phyloP scores from a whole-genome alignment of 306 rosid genomes.

The Rosa rugosa region DNA sequence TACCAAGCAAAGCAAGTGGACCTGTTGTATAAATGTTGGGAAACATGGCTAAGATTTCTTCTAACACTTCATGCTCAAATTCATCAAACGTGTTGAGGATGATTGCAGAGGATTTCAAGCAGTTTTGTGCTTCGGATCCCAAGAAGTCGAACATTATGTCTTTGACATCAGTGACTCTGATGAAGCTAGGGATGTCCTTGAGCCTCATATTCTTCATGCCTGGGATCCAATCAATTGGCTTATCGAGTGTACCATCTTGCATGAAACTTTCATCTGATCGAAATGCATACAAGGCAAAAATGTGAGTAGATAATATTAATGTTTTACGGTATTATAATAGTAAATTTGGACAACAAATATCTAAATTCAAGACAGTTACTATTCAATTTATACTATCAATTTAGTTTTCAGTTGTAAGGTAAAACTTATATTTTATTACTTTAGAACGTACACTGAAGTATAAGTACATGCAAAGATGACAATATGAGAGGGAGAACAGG shows the following conservation, averaged over 20 bases:
- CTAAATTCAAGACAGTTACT: no score
- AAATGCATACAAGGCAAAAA: background rate
- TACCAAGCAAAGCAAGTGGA: conserved; percentile 32
- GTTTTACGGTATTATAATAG: no score
- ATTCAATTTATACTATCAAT: no score
- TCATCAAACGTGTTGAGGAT: conserved; percentile 41
- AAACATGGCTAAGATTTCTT: conserved; percentile 33
- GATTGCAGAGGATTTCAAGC: conserved; percentile 36
- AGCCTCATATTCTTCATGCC: conserved; percentile 43
- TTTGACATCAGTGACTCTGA: conserved; percentile 25
- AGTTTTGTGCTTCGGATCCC: conserved; percentile 32
- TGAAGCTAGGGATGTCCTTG: conserved; percentile 44
- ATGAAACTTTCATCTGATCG: conserved; percentile 30
- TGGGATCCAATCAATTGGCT: conserved; percentile 38
- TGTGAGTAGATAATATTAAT: background rate
- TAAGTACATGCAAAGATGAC: no score
- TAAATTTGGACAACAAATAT: no score
- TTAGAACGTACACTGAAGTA: no score
- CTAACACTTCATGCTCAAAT: conserved; percentile 40
- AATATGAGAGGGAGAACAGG: no score
- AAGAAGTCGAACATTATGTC: conserved; percentile 40
- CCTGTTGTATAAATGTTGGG: conserved; percentile 48
- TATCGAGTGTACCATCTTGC: conserved; percentile 29
- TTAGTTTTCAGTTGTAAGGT: no score
- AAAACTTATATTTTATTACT: no score